Percentiles rank a stretch among this genome's conserved stretches.
phyloP scores from a whole-genome alignment of 768 basidiomycete species.

The Omphalotus guepiniiformis region DNA sequence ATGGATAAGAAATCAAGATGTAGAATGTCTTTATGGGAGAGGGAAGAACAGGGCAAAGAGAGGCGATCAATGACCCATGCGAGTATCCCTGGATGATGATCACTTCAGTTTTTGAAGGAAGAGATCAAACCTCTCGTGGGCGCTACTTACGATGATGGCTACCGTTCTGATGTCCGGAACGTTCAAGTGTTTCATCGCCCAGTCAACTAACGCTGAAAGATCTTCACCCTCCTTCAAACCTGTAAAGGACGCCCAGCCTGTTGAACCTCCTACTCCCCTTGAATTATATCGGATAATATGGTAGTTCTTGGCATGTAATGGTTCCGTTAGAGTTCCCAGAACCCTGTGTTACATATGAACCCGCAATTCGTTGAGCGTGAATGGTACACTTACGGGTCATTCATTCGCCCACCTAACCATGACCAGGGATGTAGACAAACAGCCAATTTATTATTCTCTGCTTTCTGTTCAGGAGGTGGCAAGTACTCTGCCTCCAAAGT shows the following conservation, averaged over 20 bases:
- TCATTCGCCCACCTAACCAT: conserved; percentile 74
- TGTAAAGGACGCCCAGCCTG: conserved; percentile 70
- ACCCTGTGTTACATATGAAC: conserved; percentile 31
- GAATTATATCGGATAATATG: conserved; percentile 72
- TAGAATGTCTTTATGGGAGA: conserved; percentile 54
- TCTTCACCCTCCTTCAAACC: conserved; percentile 70
- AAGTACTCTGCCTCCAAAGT: neutral
- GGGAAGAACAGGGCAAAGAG: conserved; percentile 54
- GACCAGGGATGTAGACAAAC: conserved; percentile 84
- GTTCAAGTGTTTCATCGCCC: conserved; percentile 35
- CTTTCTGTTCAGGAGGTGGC: neutral
- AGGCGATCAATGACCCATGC: conserved; percentile 70
- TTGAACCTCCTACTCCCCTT: conserved; percentile 71
- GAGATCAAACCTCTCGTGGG: neutral
- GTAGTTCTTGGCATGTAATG: conserved; percentile 43
- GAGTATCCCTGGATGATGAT: conserved; percentile 67
- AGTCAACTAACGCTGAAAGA: conserved; percentile 55
- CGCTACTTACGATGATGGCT: conserved; percentile 53
- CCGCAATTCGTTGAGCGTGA: neutral
- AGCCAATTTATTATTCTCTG: conserved; percentile 41
- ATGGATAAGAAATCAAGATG: conserved; percentile 72
- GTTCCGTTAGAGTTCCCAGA: conserved; percentile 33
- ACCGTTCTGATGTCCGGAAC: conserved; percentile 44
- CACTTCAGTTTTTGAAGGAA: conserved; percentile 6
- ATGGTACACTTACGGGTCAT: conserved; percentile 69